Conservation (phyloP, 2,329 filamentous ascomycete genomes). For the Ramichloridium luteum region DNA sequence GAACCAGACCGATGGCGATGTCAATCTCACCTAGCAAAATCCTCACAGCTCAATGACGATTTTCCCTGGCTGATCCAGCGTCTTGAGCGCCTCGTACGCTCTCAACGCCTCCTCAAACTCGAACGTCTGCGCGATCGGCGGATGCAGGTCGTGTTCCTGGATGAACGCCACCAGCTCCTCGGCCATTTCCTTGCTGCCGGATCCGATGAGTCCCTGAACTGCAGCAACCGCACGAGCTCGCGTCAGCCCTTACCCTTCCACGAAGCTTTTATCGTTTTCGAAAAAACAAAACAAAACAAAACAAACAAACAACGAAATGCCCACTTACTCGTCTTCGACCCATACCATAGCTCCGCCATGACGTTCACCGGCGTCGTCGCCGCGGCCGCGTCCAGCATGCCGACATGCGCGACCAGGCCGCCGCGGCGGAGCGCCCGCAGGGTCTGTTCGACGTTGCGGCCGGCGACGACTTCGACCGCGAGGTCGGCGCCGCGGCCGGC, state of each 20-base stretch:
- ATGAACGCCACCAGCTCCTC: conserved; percentile 29
- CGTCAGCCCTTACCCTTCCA: conserved; percentile 1
- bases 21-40: too few species aligned
- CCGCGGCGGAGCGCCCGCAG: conserved; percentile 29
- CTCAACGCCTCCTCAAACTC: conserved; percentile 23
- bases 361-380: conserved; percentile 10
- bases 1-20: too few species aligned
- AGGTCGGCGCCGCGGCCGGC: conserved; percentile 31
- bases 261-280: too few species aligned
- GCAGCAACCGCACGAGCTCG: too few species aligned
- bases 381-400: conserved; percentile 14
- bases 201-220: conserved; percentile 14
- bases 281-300: too few species aligned
- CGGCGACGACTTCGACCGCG: conserved; percentile 38
- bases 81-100: conserved; percentile 22
- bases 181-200: conserved; percentile 33
- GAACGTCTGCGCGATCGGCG: conserved; percentile 28
- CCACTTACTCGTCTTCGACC: conserved; percentile 13
- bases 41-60: conserved; percentile 14
- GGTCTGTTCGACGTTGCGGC: conserved; percentile 30
- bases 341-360: conserved; percentile 12
- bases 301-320: too few species aligned
- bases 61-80: conserved; percentile 25
- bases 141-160: conserved; percentile 28
- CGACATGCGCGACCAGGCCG: conserved; percentile 26